Percentiles rank a stretch among this genome's conserved stretches.
These are phyloP conservation scores for Globisporangium apiculatum DNA, from an alignment of 352 stramenopile species.

Conservation along the genomic window DNA sequence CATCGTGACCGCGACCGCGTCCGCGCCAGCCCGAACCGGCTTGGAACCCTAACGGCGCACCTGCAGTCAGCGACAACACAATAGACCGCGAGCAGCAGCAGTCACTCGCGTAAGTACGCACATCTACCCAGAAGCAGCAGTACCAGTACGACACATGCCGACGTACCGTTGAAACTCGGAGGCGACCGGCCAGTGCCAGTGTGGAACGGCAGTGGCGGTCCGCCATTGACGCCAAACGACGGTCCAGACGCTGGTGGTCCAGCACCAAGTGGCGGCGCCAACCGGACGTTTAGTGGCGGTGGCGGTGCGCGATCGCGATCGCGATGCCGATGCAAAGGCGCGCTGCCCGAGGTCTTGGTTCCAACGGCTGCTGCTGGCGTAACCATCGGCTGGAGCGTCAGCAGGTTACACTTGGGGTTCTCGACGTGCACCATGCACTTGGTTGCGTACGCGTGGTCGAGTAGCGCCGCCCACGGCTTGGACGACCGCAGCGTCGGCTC, in stretches of 20 bases:
- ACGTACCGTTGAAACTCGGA: constrained; percentile 11
- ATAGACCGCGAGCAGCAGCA: not conserved
- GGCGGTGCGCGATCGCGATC: constrained; percentile 5
- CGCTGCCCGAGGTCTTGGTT: constrained; percentile 5
- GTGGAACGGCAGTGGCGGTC: constrained; percentile 4
- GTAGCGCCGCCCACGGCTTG: constrained; percentile 70
- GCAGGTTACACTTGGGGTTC: constrained; percentile 66
- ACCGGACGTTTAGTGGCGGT: constrained; percentile 7
- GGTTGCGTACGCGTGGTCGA: constrained; percentile 60
- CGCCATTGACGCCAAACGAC: constrained; percentile 8
- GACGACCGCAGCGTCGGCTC: constrained; percentile 77
- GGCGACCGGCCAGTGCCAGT: constrained; percentile 13
- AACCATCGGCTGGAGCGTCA: constrained; percentile 58
- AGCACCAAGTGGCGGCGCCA: not conserved
- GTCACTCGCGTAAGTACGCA: not conserved
- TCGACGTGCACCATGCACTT: constrained; percentile 82
- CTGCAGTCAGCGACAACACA: not conserved
- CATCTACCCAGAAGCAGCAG: not conserved
- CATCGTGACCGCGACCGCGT: constrained; percentile 29
- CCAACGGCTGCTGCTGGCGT: constrained; percentile 16
- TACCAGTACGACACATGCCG: not conserved
- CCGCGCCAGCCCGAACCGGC: constrained; percentile 23
- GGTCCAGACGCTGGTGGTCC: not conserved
- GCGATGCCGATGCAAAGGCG: too few species aligned
- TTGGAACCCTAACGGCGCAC: constrained; percentile 6